Conservation (phyloP, 768 basidiomycete species). For the Agaricus sinodeliciosus region DNA sequence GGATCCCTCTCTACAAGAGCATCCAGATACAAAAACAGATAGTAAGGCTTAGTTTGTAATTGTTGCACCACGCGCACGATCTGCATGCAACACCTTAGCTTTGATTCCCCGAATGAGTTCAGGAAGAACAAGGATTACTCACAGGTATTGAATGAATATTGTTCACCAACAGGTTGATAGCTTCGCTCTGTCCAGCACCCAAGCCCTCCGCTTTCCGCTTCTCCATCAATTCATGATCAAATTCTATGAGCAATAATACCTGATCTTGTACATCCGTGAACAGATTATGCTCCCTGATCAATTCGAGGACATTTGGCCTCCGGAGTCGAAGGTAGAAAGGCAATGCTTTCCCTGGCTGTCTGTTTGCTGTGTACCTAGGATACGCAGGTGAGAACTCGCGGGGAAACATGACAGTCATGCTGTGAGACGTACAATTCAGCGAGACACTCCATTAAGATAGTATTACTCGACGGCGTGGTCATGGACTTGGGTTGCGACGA, state of each 20-base stretch:
- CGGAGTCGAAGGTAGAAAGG: slow-evolving; percentile 86
- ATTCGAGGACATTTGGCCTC: slow-evolving; percentile 85
- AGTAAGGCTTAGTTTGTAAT: slow-evolving; percentile 65
- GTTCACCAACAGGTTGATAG: slow-evolving; percentile 83
- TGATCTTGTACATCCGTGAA: slow-evolving; percentile 96
- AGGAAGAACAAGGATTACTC: slow-evolving; percentile 19
- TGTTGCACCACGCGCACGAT: slow-evolving; percentile 86
- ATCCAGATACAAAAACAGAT: slow-evolving; percentile 91
- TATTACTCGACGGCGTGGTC: slow-evolving; percentile 37
- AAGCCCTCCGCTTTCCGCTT: slow-evolving; percentile 41
- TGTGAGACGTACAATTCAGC: slow-evolving; percentile 67
- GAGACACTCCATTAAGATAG: slow-evolving; percentile 86
- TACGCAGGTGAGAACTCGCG: background rate
- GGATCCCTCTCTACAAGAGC: slow-evolving; percentile 85
- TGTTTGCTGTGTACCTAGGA: slow-evolving; percentile 65
- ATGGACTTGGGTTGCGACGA: slow-evolving; percentile 43
- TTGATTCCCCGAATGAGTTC: background rate
- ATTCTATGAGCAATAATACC: slow-evolving; percentile 86
- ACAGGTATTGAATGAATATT: slow-evolving; percentile 97
- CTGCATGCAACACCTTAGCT: slow-evolving; percentile 30
- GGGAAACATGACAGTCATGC: background rate
- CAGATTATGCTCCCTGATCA: slow-evolving; percentile 88
- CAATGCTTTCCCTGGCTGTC: slow-evolving; percentile 91
- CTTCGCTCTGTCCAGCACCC: slow-evolving; percentile 47
- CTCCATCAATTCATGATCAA: slow-evolving; percentile 82